Conservation (phyloP, 139 green algal genomes). For the Microglena sp. region DNA sequence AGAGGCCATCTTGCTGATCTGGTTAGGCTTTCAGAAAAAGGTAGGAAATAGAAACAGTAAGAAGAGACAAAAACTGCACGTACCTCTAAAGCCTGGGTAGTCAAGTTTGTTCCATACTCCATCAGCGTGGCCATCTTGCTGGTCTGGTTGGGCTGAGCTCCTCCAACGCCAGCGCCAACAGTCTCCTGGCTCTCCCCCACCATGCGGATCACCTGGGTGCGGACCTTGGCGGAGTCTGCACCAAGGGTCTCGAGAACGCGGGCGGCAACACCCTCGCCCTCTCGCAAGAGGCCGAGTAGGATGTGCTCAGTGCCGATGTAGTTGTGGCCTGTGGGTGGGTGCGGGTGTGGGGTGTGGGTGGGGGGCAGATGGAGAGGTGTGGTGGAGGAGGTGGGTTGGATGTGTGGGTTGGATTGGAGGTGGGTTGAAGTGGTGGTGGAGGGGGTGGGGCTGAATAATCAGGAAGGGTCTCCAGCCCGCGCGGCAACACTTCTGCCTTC, state of each 20-base stretch:
- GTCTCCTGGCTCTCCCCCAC: slow-evolving; percentile 95
- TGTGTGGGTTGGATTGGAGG: no score
- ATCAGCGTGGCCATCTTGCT: slow-evolving; percentile 98
- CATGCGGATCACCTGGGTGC: slow-evolving; percentile 98
- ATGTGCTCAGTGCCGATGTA: slow-evolving; percentile 99
- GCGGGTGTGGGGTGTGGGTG: no score
- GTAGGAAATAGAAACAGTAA: no score
- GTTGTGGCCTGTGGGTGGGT: slow-evolving; percentile 91
- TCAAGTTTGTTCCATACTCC: slow-evolving; percentile 99
- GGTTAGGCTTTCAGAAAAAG: no score
- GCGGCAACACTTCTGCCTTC: slow-evolving; percentile 96
- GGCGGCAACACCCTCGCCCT: slow-evolving; percentile 96
- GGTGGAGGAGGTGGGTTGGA: no score
- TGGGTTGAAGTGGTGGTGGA: no score
- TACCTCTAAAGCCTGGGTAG: slow-evolving; percentile 82
- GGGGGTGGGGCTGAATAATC: slow-evolving; percentile 79
- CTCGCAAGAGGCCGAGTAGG: slow-evolving; percentile 90
- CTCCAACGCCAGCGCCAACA: slow-evolving; percentile 77
- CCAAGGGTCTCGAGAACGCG: slow-evolving; percentile 96
- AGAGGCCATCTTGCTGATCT: no score
- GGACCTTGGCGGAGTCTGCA: slow-evolving; percentile 93
- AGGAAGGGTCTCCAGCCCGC: slow-evolving; percentile 95
- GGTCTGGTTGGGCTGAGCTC: no score
- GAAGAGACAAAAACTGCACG: no score
- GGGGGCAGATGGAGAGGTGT: no score